Conservation (phyloP, 768 basidiomycete species). For the Macrolepiota dolichaula region DNA sequence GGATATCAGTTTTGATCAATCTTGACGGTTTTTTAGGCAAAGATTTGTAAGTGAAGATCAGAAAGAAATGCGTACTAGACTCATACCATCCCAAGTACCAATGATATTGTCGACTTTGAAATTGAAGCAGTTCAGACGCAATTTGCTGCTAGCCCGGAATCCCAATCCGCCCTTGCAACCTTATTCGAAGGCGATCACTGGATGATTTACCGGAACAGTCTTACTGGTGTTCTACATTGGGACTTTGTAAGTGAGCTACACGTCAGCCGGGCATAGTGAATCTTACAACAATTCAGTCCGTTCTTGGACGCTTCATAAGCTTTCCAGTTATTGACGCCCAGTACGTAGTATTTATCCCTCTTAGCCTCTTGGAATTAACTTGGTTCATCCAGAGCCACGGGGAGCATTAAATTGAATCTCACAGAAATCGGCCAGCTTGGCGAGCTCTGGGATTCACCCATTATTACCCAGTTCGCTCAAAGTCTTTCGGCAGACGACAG, state of each 20-base stretch:
- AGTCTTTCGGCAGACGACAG: slow-evolving; percentile 31
- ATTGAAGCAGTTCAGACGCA: slow-evolving; percentile 56
- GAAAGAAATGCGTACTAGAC: not conserved
- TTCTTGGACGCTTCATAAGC: slow-evolving; percentile 60
- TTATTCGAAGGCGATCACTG: slow-evolving; percentile 59
- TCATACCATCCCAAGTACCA: slow-evolving; percentile 34
- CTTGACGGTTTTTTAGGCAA: slow-evolving; percentile 27
- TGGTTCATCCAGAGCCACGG: slow-evolving; percentile 43
- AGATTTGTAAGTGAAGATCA: slow-evolving; percentile 28
- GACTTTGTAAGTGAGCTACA: slow-evolving; percentile 52
- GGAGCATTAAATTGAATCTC: slow-evolving; percentile 54
- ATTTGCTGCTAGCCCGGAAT: slow-evolving; percentile 42
- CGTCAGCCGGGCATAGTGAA: not conserved
- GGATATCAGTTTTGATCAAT: not conserved
- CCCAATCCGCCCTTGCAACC: slow-evolving; percentile 48
- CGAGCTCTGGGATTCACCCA: slow-evolving; percentile 44
- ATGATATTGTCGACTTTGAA: slow-evolving; percentile 61
- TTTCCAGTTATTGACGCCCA: slow-evolving; percentile 53
- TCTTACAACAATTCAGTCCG: slow-evolving; percentile 39
- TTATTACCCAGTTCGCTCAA: slow-evolving; percentile 35
- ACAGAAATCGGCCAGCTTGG: slow-evolving; percentile 49
- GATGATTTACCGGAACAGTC: slow-evolving; percentile 65
- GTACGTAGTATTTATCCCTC: slow-evolving; percentile 22
- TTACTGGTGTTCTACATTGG: slow-evolving; percentile 62
- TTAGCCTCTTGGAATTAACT: not conserved